Base-by-base conservation (phyloP, 2,329 filamentous ascomycete species). In the Phaeosphaeriaceae sp. region DNA sequence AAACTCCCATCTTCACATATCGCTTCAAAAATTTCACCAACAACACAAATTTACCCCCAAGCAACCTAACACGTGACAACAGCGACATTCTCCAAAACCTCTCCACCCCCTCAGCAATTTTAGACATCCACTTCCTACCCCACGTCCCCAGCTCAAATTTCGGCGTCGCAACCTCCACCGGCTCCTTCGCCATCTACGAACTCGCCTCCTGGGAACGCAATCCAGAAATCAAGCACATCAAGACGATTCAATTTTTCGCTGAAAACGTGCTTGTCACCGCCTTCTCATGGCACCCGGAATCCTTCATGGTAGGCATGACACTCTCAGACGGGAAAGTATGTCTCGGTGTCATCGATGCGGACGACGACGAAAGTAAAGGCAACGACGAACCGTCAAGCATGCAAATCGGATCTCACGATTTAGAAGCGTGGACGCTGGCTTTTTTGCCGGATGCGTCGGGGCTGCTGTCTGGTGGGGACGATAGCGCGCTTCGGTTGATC, bases 121-220 rank as follows among this genome's bases (percentile, higher is more conserved):
- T 97, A 44, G 92, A 97, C 68, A 77, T 97, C 23, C 90, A 92
- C 61, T 97, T 97, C 71, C 84, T 87, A 52, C 49, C 49, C 12
- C 52, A 57, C 13, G 55, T 63, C 3, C 84, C 83, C 1, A 66
- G 42, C 73, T 41, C 79, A 23, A 74, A 88, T 3, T 80, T 96
- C 44, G 91, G 86, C 8, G 85, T 87, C 3, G 90, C 90, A 7
- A 90, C 89, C 1, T 96, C 91, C 54, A 90, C 88, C 0, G 90
- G 88, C 0, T 81, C 81, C 0, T 74, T 95, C 11, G 81, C 81
- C 1, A 77, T 93, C 41, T 91, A 87, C 71, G 77, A 70, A 56
- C 74, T 87, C 28, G 53, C 39, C 42, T 53, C 43, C 11, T 52
- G 28, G 9, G 53, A 40, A 32, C 43, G 3, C 34, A 50, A 18